Conservation (phyloP, 305 asterid genomes). For the Solanum hybrid region DNA sequence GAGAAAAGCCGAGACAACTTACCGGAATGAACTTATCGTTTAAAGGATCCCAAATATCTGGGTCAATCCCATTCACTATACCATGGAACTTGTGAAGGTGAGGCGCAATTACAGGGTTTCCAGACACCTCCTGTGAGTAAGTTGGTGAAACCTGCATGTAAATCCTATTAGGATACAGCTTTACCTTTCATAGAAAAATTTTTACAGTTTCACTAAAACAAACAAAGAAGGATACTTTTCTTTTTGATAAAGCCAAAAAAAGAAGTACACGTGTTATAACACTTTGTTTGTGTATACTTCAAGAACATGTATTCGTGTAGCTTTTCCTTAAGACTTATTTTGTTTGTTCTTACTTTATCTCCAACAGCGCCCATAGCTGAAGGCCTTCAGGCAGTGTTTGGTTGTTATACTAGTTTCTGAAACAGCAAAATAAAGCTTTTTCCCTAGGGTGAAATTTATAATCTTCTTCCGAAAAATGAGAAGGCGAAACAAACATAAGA, state of each 20-base stretch:
- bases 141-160: constrained; percentile 85
- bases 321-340: not conserved
- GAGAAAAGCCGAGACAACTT: constrained; percentile 25
- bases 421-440: not conserved
- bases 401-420: not conserved
- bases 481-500: not conserved
- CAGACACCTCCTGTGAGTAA: constrained; percentile 77
- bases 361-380: not conserved
- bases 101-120: constrained; percentile 64
- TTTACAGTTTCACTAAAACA: not conserved
- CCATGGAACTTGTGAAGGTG: constrained; percentile 90
- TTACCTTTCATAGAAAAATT: not conserved
- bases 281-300: not conserved
- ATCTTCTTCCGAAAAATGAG: not conserved
- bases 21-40: constrained; percentile 89
- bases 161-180: not conserved
- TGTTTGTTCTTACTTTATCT: not conserved
- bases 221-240: not conserved
- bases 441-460: not conserved
- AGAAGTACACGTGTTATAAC: not conserved
- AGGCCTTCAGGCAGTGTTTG: not conserved
- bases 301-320: not conserved
- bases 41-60: constrained; percentile 97
- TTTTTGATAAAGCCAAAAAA: not conserved
- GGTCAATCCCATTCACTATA: constrained; percentile 91